Conservation (phyloP, 1,284 basidiomycete species). For the Filobasidium uniguttulatum region DNA sequence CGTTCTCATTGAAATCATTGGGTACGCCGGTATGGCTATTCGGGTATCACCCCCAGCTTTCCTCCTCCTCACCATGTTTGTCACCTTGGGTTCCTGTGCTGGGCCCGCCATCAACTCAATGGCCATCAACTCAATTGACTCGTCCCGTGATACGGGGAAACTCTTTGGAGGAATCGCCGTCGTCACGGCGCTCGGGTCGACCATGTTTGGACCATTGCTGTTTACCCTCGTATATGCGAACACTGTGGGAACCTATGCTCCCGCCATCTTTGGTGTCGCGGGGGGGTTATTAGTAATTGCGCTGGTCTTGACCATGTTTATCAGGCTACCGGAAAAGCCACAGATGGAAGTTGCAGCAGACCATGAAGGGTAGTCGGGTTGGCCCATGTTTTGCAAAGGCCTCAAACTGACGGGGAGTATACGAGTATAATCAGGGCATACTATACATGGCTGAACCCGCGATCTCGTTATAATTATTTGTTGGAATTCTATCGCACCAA, state of each 20-base stretch:
- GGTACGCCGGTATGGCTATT: conserved; percentile 42
- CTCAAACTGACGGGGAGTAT: too few relatives aligned
- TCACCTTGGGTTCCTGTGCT: conserved; percentile 25
- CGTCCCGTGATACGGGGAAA: conserved; percentile 27
- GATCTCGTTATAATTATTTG: not conserved
- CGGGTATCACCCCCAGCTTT: conserved; percentile 21
- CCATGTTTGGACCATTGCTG: conserved; percentile 28
- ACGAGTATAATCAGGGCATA: not conserved
- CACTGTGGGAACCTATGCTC: conserved; percentile 28
- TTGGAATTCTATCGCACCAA: not conserved
- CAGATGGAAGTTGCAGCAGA: conserved; percentile 13
- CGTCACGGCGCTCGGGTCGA: conserved; percentile 26
- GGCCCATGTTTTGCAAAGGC: too few relatives aligned
- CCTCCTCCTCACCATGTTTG: conserved; percentile 21
- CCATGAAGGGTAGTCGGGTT: conserved; percentile 19
- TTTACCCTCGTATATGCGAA: conserved; percentile 28
- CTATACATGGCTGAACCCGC: not conserved
- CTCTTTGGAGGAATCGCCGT: conserved; percentile 35
- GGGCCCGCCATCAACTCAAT: conserved; percentile 30
- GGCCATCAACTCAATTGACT: conserved; percentile 29
- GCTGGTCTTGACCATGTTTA: conserved; percentile 17
- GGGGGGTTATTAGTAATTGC: conserved; percentile 19
- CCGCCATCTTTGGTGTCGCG: conserved; percentile 28
- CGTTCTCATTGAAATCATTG: conserved; percentile 44
- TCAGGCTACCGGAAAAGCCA: conserved; percentile 16